Percentiles rank a stretch among this genome's conserved stretches.
Conservation (phyloP, 2,329 filamentous ascomycete genomes). For the Furcasterigmium furcatum region DNA sequence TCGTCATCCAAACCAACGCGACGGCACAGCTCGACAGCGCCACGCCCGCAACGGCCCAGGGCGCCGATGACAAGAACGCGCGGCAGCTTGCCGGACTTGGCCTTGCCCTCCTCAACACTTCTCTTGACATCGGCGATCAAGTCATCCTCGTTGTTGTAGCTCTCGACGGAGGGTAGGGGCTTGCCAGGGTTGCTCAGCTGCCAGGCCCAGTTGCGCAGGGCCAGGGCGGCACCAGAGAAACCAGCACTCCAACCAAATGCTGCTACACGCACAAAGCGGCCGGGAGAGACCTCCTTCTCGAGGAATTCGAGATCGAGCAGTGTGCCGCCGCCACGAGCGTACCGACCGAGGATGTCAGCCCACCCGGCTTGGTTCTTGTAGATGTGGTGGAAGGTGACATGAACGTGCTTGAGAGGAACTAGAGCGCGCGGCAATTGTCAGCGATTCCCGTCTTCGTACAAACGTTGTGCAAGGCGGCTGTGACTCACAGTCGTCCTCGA, state of each 20-base stretch:
- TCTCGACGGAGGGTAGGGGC: slow-evolving; percentile 62
- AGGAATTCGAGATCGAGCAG: slow-evolving; percentile 89
- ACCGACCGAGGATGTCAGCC: slow-evolving; percentile 76
- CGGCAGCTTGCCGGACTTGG: slow-evolving; percentile 64
- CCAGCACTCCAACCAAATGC: slow-evolving; percentile 75
- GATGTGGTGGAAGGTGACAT: slow-evolving; percentile 71
- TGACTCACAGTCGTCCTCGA: slow-evolving; percentile 60
- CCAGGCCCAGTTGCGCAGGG: slow-evolving; percentile 78
- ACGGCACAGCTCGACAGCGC: slow-evolving; percentile 76
- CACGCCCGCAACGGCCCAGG: slow-evolving; percentile 78
- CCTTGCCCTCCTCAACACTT: slow-evolving; percentile 63
- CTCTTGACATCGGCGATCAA: slow-evolving; percentile 74
- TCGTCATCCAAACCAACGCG: slow-evolving; percentile 69
- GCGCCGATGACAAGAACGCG: slow-evolving; percentile 82
- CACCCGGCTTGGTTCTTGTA: slow-evolving; percentile 74
- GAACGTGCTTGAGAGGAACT: slow-evolving; percentile 68
- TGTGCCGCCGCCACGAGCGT: slow-evolving; percentile 70
- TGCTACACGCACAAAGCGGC: slow-evolving; percentile 58
- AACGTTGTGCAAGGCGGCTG: no score
- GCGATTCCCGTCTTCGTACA: no score
- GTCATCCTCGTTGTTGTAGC: slow-evolving; percentile 71
- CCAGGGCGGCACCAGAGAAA: slow-evolving; percentile 71
- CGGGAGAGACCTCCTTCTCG: slow-evolving; percentile 56
- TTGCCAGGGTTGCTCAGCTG: slow-evolving; percentile 70
- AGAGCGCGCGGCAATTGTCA: neutral